A percentile compares a stretch with the other conserved stretches of the same genome.
phyloP scores from a whole-genome alignment of 2,329 filamentous ascomycete genomes.

The Iodosphaeria phyllophila region DNA sequence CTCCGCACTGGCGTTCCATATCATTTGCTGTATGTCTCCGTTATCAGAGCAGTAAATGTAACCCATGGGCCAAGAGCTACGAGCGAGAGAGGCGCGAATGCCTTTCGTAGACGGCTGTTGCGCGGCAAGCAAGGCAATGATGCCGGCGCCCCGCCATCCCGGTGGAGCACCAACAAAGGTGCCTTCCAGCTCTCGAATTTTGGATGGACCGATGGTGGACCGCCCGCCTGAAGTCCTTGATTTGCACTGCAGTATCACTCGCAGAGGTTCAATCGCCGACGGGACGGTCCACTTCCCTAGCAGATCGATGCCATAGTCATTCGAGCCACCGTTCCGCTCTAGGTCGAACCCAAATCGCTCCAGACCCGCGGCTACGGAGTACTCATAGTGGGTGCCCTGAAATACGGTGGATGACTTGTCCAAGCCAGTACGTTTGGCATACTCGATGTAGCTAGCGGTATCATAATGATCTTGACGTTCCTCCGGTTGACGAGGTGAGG shows the following conservation, averaged over 20 bases:
- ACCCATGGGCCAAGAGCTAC: slow-evolving; percentile 52
- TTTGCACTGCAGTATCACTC: slow-evolving; percentile 51
- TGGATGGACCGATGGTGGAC: slow-evolving; percentile 27
- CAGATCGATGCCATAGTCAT: slow-evolving; percentile 58
- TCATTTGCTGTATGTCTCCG: slow-evolving; percentile 44
- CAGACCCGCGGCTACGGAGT: slow-evolving; percentile 40
- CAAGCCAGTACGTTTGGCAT: slow-evolving; percentile 38
- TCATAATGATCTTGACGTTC: slow-evolving; percentile 49
- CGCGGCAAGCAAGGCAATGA: slow-evolving; percentile 54
- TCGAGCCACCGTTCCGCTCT: slow-evolving; percentile 42
- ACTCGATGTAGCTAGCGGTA: slow-evolving; percentile 43
- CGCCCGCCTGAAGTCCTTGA: slow-evolving; percentile 28
- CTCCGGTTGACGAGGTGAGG: no score
- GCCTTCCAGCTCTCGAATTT: slow-evolving; percentile 63
- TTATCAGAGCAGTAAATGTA: slow-evolving; percentile 42
- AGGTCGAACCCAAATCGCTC: slow-evolving; percentile 43
- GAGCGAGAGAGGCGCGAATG: slow-evolving; percentile 50
- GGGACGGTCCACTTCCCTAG: slow-evolving; percentile 51
- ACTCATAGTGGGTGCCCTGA: slow-evolving; percentile 62
- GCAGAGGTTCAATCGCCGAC: slow-evolving; percentile 17
- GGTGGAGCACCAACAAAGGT: slow-evolving; percentile 55
- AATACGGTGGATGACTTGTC: slow-evolving; percentile 39
- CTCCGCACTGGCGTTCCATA: slow-evolving; percentile 52
- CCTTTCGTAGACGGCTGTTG: slow-evolving; percentile 59
- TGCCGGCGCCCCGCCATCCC: slow-evolving; percentile 47